Evolutionary conservation across 2,329 filamentous ascomycete genomes (phyloP), one percentile per base, ranked within the genome.

Genomic region (Diatrype stigma): DNA sequence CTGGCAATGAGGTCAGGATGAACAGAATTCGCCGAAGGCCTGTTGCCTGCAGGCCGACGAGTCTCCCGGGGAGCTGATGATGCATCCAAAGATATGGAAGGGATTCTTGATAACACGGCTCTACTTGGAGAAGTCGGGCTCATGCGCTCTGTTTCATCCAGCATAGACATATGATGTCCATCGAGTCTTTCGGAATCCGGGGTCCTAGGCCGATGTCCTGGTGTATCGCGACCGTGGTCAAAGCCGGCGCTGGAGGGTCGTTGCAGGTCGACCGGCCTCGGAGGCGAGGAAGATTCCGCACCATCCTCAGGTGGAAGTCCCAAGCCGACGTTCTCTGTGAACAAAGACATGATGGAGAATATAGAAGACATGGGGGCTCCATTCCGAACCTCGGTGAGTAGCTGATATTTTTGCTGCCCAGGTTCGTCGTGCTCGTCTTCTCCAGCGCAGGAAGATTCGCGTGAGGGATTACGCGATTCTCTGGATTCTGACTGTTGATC

Each of bases 1-100:
- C 94, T 82, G n/a, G 93, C 94, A 57, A 99, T 90, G 55, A 99
- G 94, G 64, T 99, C 94, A 11, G 94, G 94, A 70, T 99, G 94
- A 0, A 90, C 91, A 14, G 94, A 97, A 57, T 86, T 87, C 11
- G 82, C 81, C 30, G 73, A 70, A 16, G 65, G 65, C 50, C 77
- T 73, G 55, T 75, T 75, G 12, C 70, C 68, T 42, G 71, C 60
- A 2, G 77, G 77, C 21, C 74, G 71, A 28, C 60, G 65, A 16
- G 53, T 46, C 7, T 62, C 55, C 5, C 57, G 64, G 22, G 63
- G 52, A 8, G 67, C 54, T 16, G 65, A 55, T 7, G 60, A 64
- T 46, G 67, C 73, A 48, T 90, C 88, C 1, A 96, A 73, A 2
- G 85, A 87, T 49, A 96, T 80, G 3, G 85, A 88, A 2, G 92